Evolutionary conservation across 345 rosid genomes (phyloP), one percentile per base, ranked within the genome.

Genomic region (Heritiera littoralis): DNA sequence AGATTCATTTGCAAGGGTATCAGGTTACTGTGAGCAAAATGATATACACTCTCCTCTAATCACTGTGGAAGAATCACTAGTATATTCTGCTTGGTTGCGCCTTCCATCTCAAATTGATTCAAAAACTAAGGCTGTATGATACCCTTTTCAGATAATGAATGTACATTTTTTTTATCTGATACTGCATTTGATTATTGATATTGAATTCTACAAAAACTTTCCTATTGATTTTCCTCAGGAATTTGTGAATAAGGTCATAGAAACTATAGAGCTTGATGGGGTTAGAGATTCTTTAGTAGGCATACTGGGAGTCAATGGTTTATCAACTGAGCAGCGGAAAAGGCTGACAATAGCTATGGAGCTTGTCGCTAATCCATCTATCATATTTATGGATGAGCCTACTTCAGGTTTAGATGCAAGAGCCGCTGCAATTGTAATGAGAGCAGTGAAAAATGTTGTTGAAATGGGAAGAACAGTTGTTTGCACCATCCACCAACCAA

Each of bases 11-110:
- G 94, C 97, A 3, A 89, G 98, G 81, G 85, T 94, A 72, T 91
- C 98, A 5, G 93, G 98, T n/a, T 92, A 94, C 76, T 92, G 96
- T 54, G 97, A 94, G 80, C 97, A 94, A 84, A 86, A 82, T 0
- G 97, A 92, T 80, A 91, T 91, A 77, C 97, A 94, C 79, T 88
- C 98, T 66, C 92, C 92, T 0, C 90, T 86, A 66, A 86, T 94
- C 71, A 94, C 97, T 0, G 91, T 92, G 1, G 91, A 91, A 80
- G 98, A 94, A 79, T 94, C 98, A 5, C 66, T 82, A 2, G 6
- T 51, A 6, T 82, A n/a, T 74, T 82, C 84, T 20, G 79, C 84
- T 67, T 78, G 93, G 92, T 81, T 93, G 74, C 90, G 98, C 17
- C 83, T 94, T 11, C 89, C 91, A 83, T 86, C 92, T n/a, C 85